These are phyloP conservation scores for Taxillus chinensis DNA, from an alignment of 164 flowering plant genomes.

Conservation along the genomic window DNA sequence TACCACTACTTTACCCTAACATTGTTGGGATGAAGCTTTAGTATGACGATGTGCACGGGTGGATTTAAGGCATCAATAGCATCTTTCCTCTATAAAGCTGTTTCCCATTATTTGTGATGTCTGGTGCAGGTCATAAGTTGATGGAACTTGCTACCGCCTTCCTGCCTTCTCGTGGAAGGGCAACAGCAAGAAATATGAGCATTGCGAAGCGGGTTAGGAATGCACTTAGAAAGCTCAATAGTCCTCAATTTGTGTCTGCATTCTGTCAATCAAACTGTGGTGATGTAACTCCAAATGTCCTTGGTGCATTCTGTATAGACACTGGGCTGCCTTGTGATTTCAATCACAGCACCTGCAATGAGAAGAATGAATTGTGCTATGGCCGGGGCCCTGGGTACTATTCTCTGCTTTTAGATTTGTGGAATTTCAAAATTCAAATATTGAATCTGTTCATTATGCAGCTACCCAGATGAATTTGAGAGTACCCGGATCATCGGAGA, in stretches of 20 bases:
- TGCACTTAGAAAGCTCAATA: slow-evolving; percentile 39
- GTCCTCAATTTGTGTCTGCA: slow-evolving; percentile 40
- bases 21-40: too few species aligned
- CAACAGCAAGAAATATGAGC: slow-evolving; percentile 32
- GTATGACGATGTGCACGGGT: too few species aligned
- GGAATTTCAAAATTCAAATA: background rate
- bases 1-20: too few species aligned
- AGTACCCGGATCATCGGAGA: slow-evolving; percentile 64
- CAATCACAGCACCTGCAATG: slow-evolving; percentile 48
- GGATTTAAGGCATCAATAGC: too few species aligned
- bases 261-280: slow-evolving; percentile 71
- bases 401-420: too few species aligned
- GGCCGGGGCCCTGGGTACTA: slow-evolving; percentile 64
- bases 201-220: slow-evolving; percentile 25
- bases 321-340: slow-evolving; percentile 48
- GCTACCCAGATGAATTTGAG: slow-evolving; percentile 52
- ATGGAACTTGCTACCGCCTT: too few species aligned
- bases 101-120: too few species aligned
- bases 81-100: too few species aligned
- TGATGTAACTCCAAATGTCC: slow-evolving; percentile 58
- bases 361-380: slow-evolving; percentile 38
- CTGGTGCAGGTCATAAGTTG: slow-evolving; percentile 25
- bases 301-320: slow-evolving; percentile 55
- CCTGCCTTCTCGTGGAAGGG: slow-evolving; percentile 1
- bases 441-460: slow-evolving; percentile 9